Evolutionary conservation across 306 rosid species (phyloP).

Genomic region (Ormosia emarginata): DNA sequence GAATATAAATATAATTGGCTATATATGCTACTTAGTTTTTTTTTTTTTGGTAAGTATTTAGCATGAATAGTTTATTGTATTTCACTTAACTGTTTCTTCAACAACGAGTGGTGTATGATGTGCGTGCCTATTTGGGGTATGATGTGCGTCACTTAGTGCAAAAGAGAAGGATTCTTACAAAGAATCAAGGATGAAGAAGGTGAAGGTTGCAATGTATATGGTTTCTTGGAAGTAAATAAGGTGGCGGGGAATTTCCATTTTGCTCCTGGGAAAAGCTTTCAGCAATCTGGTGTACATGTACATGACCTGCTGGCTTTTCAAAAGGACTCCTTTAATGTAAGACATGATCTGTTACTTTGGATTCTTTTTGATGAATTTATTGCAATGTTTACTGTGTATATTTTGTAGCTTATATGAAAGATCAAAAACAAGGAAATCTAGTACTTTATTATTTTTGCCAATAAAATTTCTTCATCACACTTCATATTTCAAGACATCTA

Average conservation of each 20-base stretch:
- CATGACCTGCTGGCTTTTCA: conserved; percentile 91
- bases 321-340: conserved; percentile 94
- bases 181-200: conserved; percentile 96
- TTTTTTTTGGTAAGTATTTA: not conserved
- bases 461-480: not conserved
- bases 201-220: conserved; percentile 95
- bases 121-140: conserved; percentile 19
- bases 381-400: not conserved
- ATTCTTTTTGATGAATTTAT: not conserved
- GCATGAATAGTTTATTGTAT: not conserved
- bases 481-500: conserved; percentile 15
- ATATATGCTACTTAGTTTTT: not conserved
- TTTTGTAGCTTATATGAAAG: not conserved
- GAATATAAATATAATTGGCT: conserved; percentile 1
- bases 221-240: conserved; percentile 93
- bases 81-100: conserved; percentile 13
- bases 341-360: conserved; percentile 26
- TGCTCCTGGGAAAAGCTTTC: conserved; percentile 99
- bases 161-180: conserved; percentile 97
- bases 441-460: not conserved
- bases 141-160: conserved; percentile 58
- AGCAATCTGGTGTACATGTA: conserved; percentile 87
- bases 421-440: not conserved
- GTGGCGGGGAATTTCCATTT: conserved; percentile 98
- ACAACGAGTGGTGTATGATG: not conserved